phyloP scores from a whole-genome alignment of 202 grass and related monocot species.

The Tripidium arundinaceum region DNA sequence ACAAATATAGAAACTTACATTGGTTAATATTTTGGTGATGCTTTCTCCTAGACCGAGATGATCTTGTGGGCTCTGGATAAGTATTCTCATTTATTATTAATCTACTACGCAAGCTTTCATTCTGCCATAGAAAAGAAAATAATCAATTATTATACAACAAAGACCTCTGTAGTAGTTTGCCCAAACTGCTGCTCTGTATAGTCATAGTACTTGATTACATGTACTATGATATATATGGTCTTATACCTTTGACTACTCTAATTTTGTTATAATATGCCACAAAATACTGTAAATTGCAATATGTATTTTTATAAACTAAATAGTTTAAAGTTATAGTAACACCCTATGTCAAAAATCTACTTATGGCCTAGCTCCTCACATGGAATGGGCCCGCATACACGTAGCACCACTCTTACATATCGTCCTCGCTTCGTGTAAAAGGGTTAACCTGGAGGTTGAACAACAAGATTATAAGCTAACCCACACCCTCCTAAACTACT shows the following conservation, averaged over 20 bases:
- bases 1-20: slow-evolving; percentile 9
- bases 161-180: rapidly evolving
- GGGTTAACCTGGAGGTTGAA: not conserved
- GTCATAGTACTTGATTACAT: not conserved
- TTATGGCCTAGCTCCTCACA: no score
- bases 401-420: no score
- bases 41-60: not conserved
- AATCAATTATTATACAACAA: not conserved
- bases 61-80: not conserved
- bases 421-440: no score
- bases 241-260: not conserved
- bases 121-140: not conserved
- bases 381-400: no score
- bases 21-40: not conserved
- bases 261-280: not conserved
- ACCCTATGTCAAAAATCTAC: no score
- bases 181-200: not conserved
- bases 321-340: not conserved
- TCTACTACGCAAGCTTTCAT: slow-evolving; percentile 22
- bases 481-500: no score
- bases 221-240: not conserved
- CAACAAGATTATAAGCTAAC: no score
- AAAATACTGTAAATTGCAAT: not conserved
- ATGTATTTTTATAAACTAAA: not conserved
- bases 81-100: not conserved